Conservation (phyloP, 768 basidiomycete species). For the Lactarius hatsudake region DNA sequence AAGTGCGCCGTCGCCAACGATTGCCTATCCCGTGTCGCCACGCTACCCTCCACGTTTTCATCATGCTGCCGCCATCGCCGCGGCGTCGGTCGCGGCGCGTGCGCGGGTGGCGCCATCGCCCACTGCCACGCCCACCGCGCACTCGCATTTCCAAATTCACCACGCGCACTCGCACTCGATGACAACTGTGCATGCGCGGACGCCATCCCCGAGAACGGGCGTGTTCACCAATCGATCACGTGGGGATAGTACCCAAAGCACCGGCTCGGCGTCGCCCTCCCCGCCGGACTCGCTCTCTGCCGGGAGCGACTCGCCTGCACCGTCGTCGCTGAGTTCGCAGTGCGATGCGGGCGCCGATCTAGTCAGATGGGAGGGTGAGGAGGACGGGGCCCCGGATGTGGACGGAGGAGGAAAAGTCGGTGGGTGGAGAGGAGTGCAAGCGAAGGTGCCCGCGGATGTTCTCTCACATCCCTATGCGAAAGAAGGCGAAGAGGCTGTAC, state of each 20-base stretch:
- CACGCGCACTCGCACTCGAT: slow-evolving; percentile 50
- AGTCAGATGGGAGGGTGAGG: slow-evolving; percentile 29
- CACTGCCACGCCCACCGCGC: slow-evolving; percentile 22
- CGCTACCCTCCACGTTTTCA: slow-evolving; percentile 23
- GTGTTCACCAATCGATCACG: slow-evolving; percentile 14
- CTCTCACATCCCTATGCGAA: background rate
- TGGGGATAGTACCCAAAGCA: slow-evolving; percentile 11
- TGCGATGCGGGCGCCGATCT: slow-evolving; percentile 31
- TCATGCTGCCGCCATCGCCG: slow-evolving; percentile 17
- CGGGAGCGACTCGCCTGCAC: slow-evolving; percentile 53
- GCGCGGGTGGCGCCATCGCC: slow-evolving; percentile 22
- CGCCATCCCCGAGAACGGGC: slow-evolving; percentile 36
- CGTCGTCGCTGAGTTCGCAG: slow-evolving; percentile 54
- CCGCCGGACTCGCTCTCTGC: slow-evolving; percentile 39
- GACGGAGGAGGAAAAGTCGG: background rate
- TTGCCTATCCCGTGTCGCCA: slow-evolving; percentile 17
- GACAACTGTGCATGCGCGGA: slow-evolving; percentile 47
- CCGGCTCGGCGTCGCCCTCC: slow-evolving; percentile 27
- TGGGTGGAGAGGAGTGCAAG: background rate
- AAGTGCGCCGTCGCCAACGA: slow-evolving; percentile 21
- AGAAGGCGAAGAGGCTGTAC: background rate
- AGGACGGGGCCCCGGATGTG: slow-evolving; percentile 12
- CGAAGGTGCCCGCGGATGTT: slow-evolving; percentile 10
- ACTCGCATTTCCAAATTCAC: slow-evolving; percentile 31
- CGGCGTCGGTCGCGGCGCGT: slow-evolving; percentile 17